Conservation (phyloP, 768 basidiomycete genomes). For the Lentinula boryana region DNA sequence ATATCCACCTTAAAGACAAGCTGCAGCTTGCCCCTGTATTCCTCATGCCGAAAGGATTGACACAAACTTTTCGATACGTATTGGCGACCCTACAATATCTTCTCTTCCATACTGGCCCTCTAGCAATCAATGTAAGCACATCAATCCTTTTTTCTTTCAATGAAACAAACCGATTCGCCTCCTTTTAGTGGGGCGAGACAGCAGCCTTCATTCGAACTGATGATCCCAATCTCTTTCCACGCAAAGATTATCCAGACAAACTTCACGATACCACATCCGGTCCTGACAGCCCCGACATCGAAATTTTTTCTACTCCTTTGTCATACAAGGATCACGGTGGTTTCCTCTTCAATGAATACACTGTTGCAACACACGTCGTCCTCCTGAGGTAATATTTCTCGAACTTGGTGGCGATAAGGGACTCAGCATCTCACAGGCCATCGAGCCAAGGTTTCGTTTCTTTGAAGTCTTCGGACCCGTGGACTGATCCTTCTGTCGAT, state of each 20-base stretch:
- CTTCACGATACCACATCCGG: constrained; percentile 31
- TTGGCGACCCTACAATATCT: constrained; percentile 34
- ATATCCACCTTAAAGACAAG: constrained; percentile 48
- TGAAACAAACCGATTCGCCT: neutral
- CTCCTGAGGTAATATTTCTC: constrained; percentile 24
- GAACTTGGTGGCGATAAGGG: neutral
- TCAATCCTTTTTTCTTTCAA: neutral
- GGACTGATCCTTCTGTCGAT: constrained; percentile 28
- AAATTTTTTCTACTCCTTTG: constrained; percentile 32
- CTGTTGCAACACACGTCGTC: constrained; percentile 30
- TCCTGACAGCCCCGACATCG: constrained; percentile 34
- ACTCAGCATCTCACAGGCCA: constrained; percentile 20
- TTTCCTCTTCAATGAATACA: constrained; percentile 30
- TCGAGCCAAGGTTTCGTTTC: constrained; percentile 30
- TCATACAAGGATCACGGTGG: constrained; percentile 35
- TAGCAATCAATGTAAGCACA: constrained; percentile 46
- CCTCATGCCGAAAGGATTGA: constrained; percentile 22
- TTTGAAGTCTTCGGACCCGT: constrained; percentile 31
- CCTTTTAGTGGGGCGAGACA: constrained; percentile 34
- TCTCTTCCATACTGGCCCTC: constrained; percentile 38
- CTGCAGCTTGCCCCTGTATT: constrained; percentile 35
- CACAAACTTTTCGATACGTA: constrained; percentile 23
- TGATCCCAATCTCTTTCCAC: constrained; percentile 40
- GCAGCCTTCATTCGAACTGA: constrained; percentile 49
- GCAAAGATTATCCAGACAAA: constrained; percentile 17